phyloP scores from a whole-genome alignment of 2,329 filamentous ascomycete genomes.

The Drechslera avenae region DNA sequence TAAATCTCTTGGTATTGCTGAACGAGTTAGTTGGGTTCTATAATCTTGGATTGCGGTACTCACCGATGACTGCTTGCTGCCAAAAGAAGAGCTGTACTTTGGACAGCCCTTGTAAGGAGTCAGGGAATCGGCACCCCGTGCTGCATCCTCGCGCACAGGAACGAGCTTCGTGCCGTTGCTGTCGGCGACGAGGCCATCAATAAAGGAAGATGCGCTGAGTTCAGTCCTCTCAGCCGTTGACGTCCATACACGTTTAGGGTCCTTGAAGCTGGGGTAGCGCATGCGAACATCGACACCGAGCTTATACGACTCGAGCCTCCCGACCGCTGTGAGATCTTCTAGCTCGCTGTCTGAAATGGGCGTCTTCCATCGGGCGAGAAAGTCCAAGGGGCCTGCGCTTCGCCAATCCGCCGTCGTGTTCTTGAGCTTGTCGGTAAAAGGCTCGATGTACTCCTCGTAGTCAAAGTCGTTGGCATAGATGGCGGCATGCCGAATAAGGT shows the following conservation, averaged over 20 bases:
- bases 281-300: slow-evolving; percentile 64
- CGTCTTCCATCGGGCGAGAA: slow-evolving; percentile 62
- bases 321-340: slow-evolving; percentile 65
- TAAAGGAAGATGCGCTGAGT: slow-evolving; percentile 63
- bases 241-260: slow-evolving; percentile 64
- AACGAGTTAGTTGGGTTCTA: background rate
- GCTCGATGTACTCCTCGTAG: slow-evolving; percentile 58
- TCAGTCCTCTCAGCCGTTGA: slow-evolving; percentile 67
- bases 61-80: slow-evolving; percentile 59
- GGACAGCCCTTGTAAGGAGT: slow-evolving; percentile 70
- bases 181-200: slow-evolving; percentile 60
- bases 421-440: slow-evolving; percentile 61
- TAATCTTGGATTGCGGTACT: background rate
- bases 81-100: slow-evolving; percentile 63
- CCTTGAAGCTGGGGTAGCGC: slow-evolving; percentile 60
- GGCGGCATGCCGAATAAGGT: slow-evolving; percentile 57
- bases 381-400: slow-evolving; percentile 60
- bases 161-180: slow-evolving; percentile 61
- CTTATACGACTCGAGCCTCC: slow-evolving; percentile 64
- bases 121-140: slow-evolving; percentile 64
- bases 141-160: slow-evolving; percentile 61
- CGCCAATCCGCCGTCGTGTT: slow-evolving; percentile 66
- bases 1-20: slow-evolving; percentile 58
- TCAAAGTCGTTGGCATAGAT: slow-evolving; percentile 61
- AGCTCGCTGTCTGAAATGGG: slow-evolving; percentile 63